Evolutionary conservation across 129 eudicot species (phyloP).

Genomic region (Flaveria trinervia): DNA sequence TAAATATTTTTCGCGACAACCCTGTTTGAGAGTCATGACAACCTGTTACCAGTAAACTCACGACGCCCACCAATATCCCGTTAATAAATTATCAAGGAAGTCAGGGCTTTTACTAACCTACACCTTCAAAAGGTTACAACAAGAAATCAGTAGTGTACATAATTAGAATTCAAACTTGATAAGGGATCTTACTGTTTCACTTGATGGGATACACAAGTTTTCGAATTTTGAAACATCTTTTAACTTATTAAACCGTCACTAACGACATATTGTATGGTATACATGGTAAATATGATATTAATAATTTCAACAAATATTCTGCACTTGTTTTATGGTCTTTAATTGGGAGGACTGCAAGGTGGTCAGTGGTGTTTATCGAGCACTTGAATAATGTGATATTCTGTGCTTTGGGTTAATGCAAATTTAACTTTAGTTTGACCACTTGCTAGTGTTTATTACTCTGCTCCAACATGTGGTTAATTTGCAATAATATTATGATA

Average conservation of each 20-base stretch:
- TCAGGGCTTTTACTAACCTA: no score
- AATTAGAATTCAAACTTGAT: no score
- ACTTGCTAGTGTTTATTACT: constrained; percentile 8
- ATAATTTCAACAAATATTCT: constrained; percentile 30
- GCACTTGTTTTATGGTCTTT: constrained; percentile 18
- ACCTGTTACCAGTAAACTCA: no score
- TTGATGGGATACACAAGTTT: neutral
- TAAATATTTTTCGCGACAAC: no score
- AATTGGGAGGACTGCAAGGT: constrained; percentile 17
- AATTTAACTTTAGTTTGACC: constrained; percentile 38
- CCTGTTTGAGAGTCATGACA: no score
- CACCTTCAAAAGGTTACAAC: no score
- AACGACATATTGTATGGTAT: constrained; percentile 2
- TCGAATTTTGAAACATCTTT: neutral
- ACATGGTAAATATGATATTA: constrained; percentile 5
- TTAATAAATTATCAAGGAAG: no score
- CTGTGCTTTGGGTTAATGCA: constrained; percentile 29
- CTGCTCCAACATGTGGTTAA: neutral
- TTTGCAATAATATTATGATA: neutral
- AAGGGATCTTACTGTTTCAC: neutral
- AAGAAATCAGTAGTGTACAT: no score
- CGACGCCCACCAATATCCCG: no score
- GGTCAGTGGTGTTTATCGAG: constrained; percentile 25
- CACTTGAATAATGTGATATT: constrained; percentile 44
- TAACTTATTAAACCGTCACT: neutral